Conservation (phyloP, 106 monocot genomes). For the Dioscorea zingiberensis region DNA sequence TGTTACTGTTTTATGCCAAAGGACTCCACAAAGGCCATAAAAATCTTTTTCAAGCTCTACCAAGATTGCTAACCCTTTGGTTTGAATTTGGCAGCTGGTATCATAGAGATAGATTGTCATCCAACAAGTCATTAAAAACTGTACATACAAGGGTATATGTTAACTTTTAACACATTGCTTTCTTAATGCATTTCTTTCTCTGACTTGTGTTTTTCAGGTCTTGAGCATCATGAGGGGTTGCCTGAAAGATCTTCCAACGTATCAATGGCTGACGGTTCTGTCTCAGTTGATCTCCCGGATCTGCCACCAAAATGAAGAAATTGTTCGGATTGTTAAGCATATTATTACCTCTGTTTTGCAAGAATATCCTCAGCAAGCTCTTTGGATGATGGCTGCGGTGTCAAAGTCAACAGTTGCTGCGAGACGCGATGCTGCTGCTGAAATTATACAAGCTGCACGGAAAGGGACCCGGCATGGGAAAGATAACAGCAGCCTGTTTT, state of each 20-base stretch:
- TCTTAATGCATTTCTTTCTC: not conserved
- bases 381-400: slow-evolving; percentile 99
- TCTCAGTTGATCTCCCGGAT: slow-evolving; percentile 94
- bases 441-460: slow-evolving; percentile 86
- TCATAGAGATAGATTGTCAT: slow-evolving; percentile 39
- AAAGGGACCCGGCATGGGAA: slow-evolving; percentile 56
- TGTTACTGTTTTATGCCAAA: slow-evolving; percentile 81
- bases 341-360: slow-evolving; percentile 85
- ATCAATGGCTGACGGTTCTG: slow-evolving; percentile 94
- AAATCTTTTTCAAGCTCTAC: slow-evolving; percentile 91
- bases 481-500: slow-evolving; percentile 54
- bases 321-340: slow-evolving; percentile 81
- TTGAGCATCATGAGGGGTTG: slow-evolving; percentile 89
- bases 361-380: slow-evolving; percentile 91
- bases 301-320: slow-evolving; percentile 90
- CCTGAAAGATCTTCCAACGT: slow-evolving; percentile 92
- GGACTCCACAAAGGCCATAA: slow-evolving; percentile 95
- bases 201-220: slow-evolving; percentile 30
- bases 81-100: slow-evolving; percentile 97
- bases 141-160: slow-evolving; percentile 63
- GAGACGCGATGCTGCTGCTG: slow-evolving; percentile 90
- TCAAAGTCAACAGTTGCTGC: slow-evolving; percentile 93
- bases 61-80: slow-evolving; percentile 90
- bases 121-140: slow-evolving; percentile 59
- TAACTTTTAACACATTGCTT: not conserved